Base-by-base conservation (phyloP, 1,139 yeast species). In the Nakaseomyces uthaithaninus region DNA sequence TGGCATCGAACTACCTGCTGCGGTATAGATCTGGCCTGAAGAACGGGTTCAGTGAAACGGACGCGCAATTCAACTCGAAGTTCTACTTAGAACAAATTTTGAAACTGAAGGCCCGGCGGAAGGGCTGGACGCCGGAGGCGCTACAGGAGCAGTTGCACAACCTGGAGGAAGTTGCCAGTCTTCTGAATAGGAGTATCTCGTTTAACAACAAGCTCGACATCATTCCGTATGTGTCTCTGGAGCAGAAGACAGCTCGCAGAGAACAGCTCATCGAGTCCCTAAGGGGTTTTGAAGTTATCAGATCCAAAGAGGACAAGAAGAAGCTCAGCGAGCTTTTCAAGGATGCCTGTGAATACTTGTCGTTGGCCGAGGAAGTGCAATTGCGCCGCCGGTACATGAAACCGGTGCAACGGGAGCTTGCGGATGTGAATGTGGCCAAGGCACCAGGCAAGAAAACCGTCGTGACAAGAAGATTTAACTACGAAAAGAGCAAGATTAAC, bases 51-150 rank as follows among this genome's bases (percentile, higher is more conserved):
- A 42, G 64, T 1, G 48, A 67, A n/a, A 68, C 66, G 35, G 85
- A 81, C 39, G 78, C 89, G 9, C 68, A 67, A 44, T 65, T 65
- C 37, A 82, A 80, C 47, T 71, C 81, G 2, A 70, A 76, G 15
- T 73, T 62, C 60, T 71, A 70, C 51, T 59, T 69, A 44, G 52
- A 70, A n/a, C 73, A 74, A 48, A 74, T 72, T 37, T 53, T 71
- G 37, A 66, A 68, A 41, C 65, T 82, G 45, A 59, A 67, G 14
- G 46, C 58, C 9, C 62, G 61, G 45, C 66, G 68, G 54, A 68
- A 67, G 23, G 68, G 68, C 46, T 52, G 74, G 28, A 41, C 65
- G 27, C 53, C 52, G 14, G 59, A 57, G 10, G 40, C 48, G 1
- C 42, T 50, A 23, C 51, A 54, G 11, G 39, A 49, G 1, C 44